Evolutionary conservation across 2,329 filamentous ascomycete genomes (phyloP), one percentile per base, ranked within the genome.

Genomic region (Arthroderma sp.): DNA sequence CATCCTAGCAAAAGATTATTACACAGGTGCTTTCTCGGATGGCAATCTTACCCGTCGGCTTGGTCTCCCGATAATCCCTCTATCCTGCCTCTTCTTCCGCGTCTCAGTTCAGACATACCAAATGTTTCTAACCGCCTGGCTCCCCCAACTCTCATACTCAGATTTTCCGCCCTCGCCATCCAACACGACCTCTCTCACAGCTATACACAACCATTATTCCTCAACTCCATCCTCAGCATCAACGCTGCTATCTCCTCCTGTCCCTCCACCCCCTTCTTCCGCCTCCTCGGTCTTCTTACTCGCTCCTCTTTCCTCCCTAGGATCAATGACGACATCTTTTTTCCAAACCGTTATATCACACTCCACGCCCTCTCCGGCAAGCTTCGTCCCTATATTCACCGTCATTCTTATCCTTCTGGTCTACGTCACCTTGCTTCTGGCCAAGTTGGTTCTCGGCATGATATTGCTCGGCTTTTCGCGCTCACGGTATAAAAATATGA

Each of bases 1-100:
- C 58, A 85, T 98, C 4, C 69, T 98, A 5, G 88, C 87, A 53
- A 96, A 96, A 63, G 91, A 98, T 62, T 98, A 98, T 65, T 98
- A 98, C 60, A 89, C 87, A 1, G 89, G 95, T 43, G 89, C 89
- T 3, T 98, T 98, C 58, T 80, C 82, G 8, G 83, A 93, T 27
- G 88, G 91, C 28, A 89, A 93, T 27, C 70, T 98, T 1, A 94
- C 86, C 3, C 84, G 88, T 47, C 79, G 91, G 11, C 77, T 98
- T 0, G 91, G 91, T 1, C 71, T 98, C 1, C 91, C 91, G 0
- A 82, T 96, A 29, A 83, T 98, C 39, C 91, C 91, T 0, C 72
- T 98, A 0, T 89, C 88, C 1, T 96, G 88, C 54, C 65, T 98
- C 40, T 95, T 98, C 64, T 91, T 98, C 61, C 80, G 93, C 37